Conservation (phyloP, 2,329 filamentous ascomycete species). For the Beauveria scarabaeidicola region DNA sequence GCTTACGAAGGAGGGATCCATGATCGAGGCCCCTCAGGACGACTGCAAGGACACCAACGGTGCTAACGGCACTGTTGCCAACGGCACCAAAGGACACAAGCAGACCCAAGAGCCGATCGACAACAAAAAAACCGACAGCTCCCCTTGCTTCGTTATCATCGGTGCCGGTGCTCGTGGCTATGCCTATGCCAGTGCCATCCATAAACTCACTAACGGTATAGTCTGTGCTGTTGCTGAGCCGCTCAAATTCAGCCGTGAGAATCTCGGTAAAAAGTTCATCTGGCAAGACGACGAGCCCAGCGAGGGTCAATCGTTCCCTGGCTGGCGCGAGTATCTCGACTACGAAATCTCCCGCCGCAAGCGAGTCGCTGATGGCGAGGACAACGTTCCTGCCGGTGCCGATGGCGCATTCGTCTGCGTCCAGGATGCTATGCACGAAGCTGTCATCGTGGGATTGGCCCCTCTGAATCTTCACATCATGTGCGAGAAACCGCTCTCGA, state of each 20-base stretch:
- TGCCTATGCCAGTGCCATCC: conserved; percentile 62
- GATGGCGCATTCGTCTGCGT: conserved; percentile 60
- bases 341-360: conserved; percentile 60
- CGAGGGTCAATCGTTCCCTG: conserved; percentile 59
- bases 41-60: not conserved
- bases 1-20: conserved; percentile 12
- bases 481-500: conserved; percentile 91
- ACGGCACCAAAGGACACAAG: not conserved
- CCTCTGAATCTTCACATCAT: conserved; percentile 70
- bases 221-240: conserved; percentile 79
- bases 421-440: conserved; percentile 79
- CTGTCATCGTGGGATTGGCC: conserved; percentile 68
- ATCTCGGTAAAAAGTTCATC: conserved; percentile 64
- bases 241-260: conserved; percentile 62
- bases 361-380: conserved; percentile 39
- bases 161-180: conserved; percentile 74
- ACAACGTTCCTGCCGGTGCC: conserved; percentile 41
- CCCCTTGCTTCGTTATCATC: conserved; percentile 66
- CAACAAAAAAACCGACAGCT: conserved; percentile 27
- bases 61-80: not conserved
- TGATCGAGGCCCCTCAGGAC: not conserved
- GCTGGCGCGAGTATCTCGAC: conserved; percentile 67
- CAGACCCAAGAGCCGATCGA: not conserved
- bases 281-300: conserved; percentile 47
- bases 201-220: conserved; percentile 54